Percentiles rank a stretch among this genome's conserved stretches.
These are phyloP conservation scores for Trichoderma lentiforme DNA, from an alignment of 2,329 filamentous ascomycete species.

Conservation along the genomic window DNA sequence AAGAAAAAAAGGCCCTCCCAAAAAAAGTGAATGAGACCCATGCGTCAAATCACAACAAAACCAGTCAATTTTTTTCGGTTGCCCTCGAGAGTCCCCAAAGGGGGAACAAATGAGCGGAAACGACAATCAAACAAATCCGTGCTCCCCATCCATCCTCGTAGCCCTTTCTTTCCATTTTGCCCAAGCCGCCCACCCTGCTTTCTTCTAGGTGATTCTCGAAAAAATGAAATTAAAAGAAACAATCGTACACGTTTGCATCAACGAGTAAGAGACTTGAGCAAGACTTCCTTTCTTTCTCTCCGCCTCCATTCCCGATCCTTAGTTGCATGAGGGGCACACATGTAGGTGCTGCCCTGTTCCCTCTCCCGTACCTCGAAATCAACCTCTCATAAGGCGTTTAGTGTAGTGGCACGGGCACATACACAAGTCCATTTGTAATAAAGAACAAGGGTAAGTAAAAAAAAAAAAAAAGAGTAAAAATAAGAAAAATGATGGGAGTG, in stretches of 20 bases:
- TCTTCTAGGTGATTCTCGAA: constrained; percentile 33
- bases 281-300: constrained; percentile 19
- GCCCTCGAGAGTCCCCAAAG: constrained; percentile 9
- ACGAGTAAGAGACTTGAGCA: constrained; percentile 20
- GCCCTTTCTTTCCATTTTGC: constrained; percentile 24
- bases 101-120: constrained; percentile 25
- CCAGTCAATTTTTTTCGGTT: constrained; percentile 14
- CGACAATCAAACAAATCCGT: constrained; percentile 27
- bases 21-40: constrained; percentile 16
- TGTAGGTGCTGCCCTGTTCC: constrained; percentile 32
- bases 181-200: constrained; percentile 30
- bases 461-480: not conserved
- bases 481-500: not conserved
- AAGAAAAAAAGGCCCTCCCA: not conserved
- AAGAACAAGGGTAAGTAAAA: not conserved
- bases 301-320: constrained; percentile 9
- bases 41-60: constrained; percentile 20
- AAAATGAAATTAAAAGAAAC: constrained; percentile 25
- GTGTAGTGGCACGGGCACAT: constrained; percentile 17
- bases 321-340: constrained; percentile 23
- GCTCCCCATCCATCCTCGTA: constrained; percentile 19
- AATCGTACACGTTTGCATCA: constrained; percentile 38
- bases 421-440: constrained; percentile 20
- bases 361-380: constrained; percentile 27
- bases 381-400: constrained; percentile 18